phyloP scores from a whole-genome alignment of 2,329 filamentous ascomycete species.

The Pleurostoma richardsiae region DNA sequence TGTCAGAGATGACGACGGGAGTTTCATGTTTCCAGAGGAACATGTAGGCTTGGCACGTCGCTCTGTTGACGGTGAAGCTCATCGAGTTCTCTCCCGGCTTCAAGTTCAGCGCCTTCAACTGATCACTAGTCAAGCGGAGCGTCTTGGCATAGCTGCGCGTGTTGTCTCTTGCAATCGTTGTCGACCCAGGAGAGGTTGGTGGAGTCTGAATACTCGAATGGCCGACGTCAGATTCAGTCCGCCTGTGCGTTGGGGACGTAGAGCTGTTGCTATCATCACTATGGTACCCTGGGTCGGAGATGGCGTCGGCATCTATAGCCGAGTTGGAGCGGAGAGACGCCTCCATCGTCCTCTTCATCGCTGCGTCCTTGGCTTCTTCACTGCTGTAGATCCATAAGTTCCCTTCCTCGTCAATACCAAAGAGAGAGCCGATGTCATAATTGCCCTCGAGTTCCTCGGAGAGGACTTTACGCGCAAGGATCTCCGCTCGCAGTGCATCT shows the following conservation, averaged over 20 bases:
- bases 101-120: conserved; percentile 79
- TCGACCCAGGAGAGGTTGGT: conserved; percentile 65
- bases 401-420: conserved; percentile 90
- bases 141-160: conserved; percentile 95
- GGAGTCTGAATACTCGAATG: conserved; percentile 54
- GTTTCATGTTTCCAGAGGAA: conserved; percentile 89
- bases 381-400: conserved; percentile 99
- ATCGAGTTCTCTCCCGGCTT: conserved; percentile 86
- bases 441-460: conserved; percentile 90
- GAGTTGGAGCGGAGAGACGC: conserved; percentile 38
- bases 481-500: conserved; percentile 84
- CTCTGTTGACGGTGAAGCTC: conserved; percentile 94
- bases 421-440: conserved; percentile 92
- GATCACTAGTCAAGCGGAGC: conserved; percentile 87
- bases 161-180: conserved; percentile 55
- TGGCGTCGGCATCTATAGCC: conserved; percentile 67
- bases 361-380: conserved; percentile 89
- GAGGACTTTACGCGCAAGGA: conserved; percentile 88
- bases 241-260: conserved; percentile 47
- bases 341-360: conserved; percentile 61
- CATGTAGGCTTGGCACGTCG: conserved; percentile 88
- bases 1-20: conserved; percentile 96
- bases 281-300: conserved; percentile 91
- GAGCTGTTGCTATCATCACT: conserved; percentile 73
- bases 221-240: conserved; percentile 63